Evolutionary conservation across 169 alveolate genomes (phyloP).

Genomic region (Eimeria acervulina): DNA sequence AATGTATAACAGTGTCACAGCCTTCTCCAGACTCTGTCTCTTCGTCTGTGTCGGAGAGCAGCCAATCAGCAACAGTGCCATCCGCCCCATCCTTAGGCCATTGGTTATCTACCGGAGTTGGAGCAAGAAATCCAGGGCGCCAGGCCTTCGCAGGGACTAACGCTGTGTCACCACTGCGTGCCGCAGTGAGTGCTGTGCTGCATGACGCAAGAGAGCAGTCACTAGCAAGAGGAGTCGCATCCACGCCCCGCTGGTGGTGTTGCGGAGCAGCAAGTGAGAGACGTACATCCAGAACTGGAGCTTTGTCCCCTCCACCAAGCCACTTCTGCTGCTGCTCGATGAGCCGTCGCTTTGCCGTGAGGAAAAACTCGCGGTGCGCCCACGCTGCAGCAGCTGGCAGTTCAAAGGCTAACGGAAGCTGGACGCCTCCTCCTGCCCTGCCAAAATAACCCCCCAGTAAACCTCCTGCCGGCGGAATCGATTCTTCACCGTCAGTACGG

Average conservation of each 20-base stretch:
- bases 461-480: not conserved
- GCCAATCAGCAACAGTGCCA: conserved; percentile 74
- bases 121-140: conserved; percentile 36
- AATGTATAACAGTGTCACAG: conserved; percentile 54
- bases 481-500: not conserved
- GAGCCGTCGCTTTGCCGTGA: conserved; percentile 76
- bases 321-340: conserved; percentile 76
- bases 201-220: conserved; percentile 76
- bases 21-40: conserved; percentile 70
- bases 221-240: conserved; percentile 75
- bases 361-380: conserved; percentile 74
- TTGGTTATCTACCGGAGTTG: not conserved
- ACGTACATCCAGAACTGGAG: conserved; percentile 72
- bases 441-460: conserved; percentile 70
- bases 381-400: conserved; percentile 79
- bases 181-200: conserved; percentile 76
- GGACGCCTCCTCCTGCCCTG: conserved; percentile 77
- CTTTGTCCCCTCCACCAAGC: conserved; percentile 80
- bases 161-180: conserved; percentile 40
- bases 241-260: conserved; percentile 66
- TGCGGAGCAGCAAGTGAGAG: conserved; percentile 74
- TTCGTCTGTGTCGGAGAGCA: conserved; percentile 74
- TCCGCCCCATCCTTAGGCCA: conserved; percentile 61
- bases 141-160: conserved; percentile 25
- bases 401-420: conserved; percentile 69